A percentile compares a stretch with the other conserved stretches of the same genome.
These are phyloP conservation scores for Tetraselmis striata DNA, from an alignment of 139 green algal species.

Conservation along the genomic window DNA sequence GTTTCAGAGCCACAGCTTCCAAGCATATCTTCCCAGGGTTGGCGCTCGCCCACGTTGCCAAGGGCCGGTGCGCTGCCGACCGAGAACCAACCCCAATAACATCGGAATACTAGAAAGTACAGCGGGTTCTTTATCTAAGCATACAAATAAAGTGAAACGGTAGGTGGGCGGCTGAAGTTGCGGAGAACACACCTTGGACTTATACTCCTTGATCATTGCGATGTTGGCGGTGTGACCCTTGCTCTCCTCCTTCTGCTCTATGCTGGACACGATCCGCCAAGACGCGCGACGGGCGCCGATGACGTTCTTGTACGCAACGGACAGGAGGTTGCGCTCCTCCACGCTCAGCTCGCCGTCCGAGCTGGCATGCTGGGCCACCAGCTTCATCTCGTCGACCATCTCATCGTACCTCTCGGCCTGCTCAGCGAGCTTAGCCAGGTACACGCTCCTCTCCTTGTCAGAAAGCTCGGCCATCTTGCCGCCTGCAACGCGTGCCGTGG, in stretches of 20 bases:
- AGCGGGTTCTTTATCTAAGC: too few relatives aligned
- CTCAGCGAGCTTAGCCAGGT: conserved; percentile 93
- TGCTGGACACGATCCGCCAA: conserved; percentile 96
- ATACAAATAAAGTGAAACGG: not conserved
- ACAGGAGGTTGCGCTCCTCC: conserved; percentile 98
- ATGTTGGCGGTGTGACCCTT: conserved; percentile 96
- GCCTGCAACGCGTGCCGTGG: too few relatives aligned
- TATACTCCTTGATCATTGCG: conserved; percentile 88
- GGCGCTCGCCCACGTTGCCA: too few relatives aligned
- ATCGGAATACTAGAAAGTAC: too few relatives aligned
- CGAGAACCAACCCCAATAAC: too few relatives aligned
- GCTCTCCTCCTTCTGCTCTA: conserved; percentile 99
- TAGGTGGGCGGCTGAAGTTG: not conserved
- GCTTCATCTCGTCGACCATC: conserved; percentile 96
- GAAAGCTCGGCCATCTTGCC: not conserved
- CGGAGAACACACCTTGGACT: conserved; percentile 8
- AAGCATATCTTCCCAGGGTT: too few relatives aligned
- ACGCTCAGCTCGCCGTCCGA: conserved; percentile 90
- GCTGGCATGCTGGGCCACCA: conserved; percentile 78
- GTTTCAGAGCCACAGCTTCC: too few relatives aligned
- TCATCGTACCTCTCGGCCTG: conserved; percentile 96
- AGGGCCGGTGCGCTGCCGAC: too few relatives aligned
- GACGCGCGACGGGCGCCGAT: conserved; percentile 90
- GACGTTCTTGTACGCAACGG: conserved; percentile 98
- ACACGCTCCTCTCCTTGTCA: conserved; percentile 21